Conservation (phyloP, 345 rosid species). For the Eucalyptus decipiens region DNA sequence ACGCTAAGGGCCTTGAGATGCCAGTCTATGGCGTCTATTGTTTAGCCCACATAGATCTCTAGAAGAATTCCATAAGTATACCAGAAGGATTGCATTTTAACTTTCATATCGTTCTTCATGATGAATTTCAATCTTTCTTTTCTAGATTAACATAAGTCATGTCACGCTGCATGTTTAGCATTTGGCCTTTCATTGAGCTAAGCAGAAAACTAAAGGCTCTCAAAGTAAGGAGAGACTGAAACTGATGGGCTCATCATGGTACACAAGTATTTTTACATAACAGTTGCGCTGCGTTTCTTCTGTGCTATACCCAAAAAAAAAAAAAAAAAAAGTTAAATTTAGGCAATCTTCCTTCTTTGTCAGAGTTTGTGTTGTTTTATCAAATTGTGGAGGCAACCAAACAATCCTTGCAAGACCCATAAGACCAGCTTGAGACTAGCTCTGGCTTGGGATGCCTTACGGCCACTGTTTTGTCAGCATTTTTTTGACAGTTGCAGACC, state of each 20-base stretch:
- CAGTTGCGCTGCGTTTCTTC: fast-evolving
- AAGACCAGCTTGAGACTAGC: neutral
- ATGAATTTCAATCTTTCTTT: neutral
- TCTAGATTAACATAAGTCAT: neutral
- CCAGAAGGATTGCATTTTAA: neutral
- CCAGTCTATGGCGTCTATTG: fast-evolving
- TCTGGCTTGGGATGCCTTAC: neutral
- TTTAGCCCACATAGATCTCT: neutral
- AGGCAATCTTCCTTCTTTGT: neutral
- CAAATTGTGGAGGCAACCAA: neutral
- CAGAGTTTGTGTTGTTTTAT: neutral
- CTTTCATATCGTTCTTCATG: neutral
- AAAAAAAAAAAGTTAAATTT: neutral
- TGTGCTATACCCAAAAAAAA: neutral
- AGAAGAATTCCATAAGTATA: neutral
- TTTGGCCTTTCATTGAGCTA: neutral
- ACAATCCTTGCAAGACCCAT: neutral
- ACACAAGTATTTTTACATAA: neutral
- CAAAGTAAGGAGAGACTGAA: neutral
- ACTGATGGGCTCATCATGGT: neutral
- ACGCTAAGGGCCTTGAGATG: neutral
- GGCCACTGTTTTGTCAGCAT: neutral
- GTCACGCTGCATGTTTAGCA: neutral
- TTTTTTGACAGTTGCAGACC: neutral
- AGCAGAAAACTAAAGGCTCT: neutral